Base-by-base conservation (phyloP, 371 early-diverging fungal genomes). In the Racocetra persica region DNA sequence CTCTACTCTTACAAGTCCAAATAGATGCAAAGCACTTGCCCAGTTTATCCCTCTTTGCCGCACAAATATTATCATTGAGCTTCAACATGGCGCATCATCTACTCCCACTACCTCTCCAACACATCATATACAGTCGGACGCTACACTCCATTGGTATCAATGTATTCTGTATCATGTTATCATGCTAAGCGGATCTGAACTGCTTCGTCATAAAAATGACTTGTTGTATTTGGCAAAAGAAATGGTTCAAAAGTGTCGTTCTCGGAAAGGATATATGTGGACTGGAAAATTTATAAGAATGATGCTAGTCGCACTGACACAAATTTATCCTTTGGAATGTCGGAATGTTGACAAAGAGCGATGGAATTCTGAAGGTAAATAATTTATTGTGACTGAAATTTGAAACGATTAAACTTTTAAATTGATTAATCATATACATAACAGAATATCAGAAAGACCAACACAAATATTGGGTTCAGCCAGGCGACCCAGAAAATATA, bases 111-210 rank as follows among this genome's bases (percentile, higher is more conserved):
- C 89, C 60, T 83, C 91, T 24, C 75, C 90, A 22, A 90, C 88
- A n/a, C 87, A 84, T 54, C 86, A 79, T 45, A 89, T 89, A 85
- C 93, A 87, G 83, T 90, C 91, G 0, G 95, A 95, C 81, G 84
- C 91, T 1, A 89, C 92, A 0, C 84, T 96, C 65, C 95, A 95
- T 80, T 95, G 95, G 92, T 91, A 92, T 74, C 95, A 95, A 81
- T 86, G 85, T 18, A 90, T 94, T 55, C 79, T 95, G 26, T 87
- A 87, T 73, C 87, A 87, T 10, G 85, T 92, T 6, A 71, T 93
- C 2, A 78, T 81, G 22, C 82, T 83, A n/a, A 63, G 89, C 20
- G 94, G 93, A 51, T 66, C 82, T 0, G 91, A 90, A 10, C 65
- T 92, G 4, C 83, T 94, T 8, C 77, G 83, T 18, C 88, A 93